phyloP scores from a whole-genome alignment of 345 rosid species.

The Erysimum cheiranthoides region DNA sequence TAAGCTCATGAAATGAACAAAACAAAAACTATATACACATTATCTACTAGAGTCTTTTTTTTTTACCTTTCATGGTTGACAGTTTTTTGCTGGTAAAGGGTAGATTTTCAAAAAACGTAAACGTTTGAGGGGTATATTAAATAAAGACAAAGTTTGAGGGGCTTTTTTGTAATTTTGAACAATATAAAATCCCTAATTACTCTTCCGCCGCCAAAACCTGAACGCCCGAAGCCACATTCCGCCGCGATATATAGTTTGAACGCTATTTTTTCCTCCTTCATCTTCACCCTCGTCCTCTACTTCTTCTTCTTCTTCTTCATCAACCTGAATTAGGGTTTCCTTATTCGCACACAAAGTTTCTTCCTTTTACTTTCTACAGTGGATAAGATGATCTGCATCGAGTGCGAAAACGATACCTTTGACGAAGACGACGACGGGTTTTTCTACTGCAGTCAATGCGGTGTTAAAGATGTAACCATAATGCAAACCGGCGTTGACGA shows the following conservation, averaged over 20 bases:
- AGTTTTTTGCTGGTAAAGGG: no score
- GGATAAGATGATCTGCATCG: conserved; percentile 44
- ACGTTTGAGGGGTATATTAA: background rate
- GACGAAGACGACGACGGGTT: conserved; percentile 59
- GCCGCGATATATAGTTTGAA: background rate
- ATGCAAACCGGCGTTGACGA: conserved; percentile 66
- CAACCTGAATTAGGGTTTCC: background rate
- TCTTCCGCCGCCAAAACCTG: background rate
- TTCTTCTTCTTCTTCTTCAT: background rate
- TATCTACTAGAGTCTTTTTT: no score
- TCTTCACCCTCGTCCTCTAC: background rate
- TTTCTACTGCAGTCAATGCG: conserved; percentile 63
- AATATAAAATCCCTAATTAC: background rate
- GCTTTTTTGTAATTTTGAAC: background rate
- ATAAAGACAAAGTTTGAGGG: background rate
- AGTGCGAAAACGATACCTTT: conserved; percentile 59
- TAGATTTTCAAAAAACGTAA: no score
- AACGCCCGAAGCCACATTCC: background rate
- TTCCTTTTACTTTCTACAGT: background rate
- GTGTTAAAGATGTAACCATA: conserved; percentile 51
- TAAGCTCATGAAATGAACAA: background rate
- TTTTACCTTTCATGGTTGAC: no score
- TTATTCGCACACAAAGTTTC: background rate
- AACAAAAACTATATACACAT: no score
- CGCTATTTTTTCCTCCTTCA: background rate